phyloP scores from a whole-genome alignment of 345 rosid genomes.

The Euclidium syriacum region DNA sequence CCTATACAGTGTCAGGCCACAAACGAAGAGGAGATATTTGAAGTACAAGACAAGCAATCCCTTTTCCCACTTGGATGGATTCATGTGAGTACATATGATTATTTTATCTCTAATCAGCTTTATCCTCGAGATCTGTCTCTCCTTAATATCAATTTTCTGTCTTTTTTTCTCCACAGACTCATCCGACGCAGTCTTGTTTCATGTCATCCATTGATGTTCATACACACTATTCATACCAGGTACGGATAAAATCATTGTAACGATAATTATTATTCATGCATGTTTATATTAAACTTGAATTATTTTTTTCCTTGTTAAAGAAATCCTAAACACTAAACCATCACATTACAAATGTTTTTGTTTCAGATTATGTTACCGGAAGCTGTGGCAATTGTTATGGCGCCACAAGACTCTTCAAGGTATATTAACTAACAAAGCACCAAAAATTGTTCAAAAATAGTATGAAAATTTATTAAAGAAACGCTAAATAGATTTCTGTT shows the following conservation, averaged over 20 bases:
- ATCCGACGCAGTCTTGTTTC: constrained; percentile 98
- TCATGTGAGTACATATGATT: constrained; percentile 63
- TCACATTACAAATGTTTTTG: background rate
- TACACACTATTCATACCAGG: constrained; percentile 98
- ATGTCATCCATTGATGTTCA: constrained; percentile 98
- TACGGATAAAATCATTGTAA: constrained; percentile 14
- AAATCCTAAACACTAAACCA: background rate
- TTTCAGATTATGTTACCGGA: constrained; percentile 91
- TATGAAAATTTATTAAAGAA: background rate
- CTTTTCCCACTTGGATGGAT: constrained; percentile 99
- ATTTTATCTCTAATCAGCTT: background rate
- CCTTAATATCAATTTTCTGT: background rate
- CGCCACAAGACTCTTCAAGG: constrained; percentile 80
- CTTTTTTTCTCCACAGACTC: constrained; percentile 60
- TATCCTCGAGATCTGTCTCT: background rate
- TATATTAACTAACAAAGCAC: background rate
- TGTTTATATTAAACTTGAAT: too few species aligned
- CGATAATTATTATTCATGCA: background rate
- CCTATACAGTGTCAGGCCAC: constrained; percentile 90
- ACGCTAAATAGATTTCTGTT: background rate
- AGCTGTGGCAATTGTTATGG: constrained; percentile 98
- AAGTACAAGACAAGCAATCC: constrained; percentile 88
- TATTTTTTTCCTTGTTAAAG: too few species aligned
- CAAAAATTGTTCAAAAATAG: background rate
- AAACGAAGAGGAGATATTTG: constrained; percentile 98